Evolutionary conservation across 306 rosid genomes (phyloP).

Genomic region (Vicia faba): DNA sequence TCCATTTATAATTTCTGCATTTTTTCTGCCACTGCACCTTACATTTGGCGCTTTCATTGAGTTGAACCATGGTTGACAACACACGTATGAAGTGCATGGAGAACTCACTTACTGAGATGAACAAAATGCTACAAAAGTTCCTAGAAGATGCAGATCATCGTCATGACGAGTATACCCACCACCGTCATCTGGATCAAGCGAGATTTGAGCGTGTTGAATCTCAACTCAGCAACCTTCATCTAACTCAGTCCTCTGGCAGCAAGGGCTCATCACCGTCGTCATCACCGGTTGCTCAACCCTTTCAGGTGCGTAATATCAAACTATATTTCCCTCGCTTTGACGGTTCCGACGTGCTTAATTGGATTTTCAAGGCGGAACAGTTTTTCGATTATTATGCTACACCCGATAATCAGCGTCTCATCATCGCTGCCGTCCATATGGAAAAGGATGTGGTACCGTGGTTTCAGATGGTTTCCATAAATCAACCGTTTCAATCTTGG

Average conservation of each 20-base stretch:
- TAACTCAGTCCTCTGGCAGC: background rate
- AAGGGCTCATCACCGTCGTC: background rate
- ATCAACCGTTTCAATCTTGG: background rate
- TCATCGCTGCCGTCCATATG: background rate
- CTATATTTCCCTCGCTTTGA: background rate
- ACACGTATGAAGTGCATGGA: background rate
- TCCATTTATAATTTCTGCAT: too few species aligned
- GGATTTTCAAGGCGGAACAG: background rate
- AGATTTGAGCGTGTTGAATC: background rate
- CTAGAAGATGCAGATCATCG: background rate
- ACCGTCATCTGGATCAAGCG: background rate
- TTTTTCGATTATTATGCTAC: background rate
- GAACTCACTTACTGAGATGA: background rate
- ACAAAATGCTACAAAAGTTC: background rate
- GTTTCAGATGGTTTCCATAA: background rate
- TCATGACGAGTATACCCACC: background rate
- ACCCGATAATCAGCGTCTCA: background rate
- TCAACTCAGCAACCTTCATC: background rate
- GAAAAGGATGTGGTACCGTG: background rate
- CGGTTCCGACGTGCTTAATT: background rate
- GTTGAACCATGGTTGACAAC: background rate
- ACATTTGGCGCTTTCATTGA: background rate
- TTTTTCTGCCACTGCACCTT: too few species aligned
- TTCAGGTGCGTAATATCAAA: background rate
- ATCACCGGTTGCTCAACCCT: background rate